Evolutionary conservation across 148 eudicot genomes (phyloP).

Genomic region (Amaranthus palmeri): DNA sequence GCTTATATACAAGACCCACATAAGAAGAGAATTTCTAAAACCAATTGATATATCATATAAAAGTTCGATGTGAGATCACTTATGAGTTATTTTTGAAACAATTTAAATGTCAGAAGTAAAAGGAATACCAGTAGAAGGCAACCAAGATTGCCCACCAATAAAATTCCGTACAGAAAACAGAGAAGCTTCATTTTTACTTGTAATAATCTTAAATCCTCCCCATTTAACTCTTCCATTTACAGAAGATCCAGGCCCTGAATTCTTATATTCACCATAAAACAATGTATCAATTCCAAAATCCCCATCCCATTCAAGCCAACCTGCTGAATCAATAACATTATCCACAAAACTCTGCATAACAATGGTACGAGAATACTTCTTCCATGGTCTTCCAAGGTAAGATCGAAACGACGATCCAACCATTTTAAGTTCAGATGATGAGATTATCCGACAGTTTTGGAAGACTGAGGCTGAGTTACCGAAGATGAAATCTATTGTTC

Average conservation of each 20-base stretch:
- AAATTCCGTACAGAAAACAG: slow-evolving; percentile 35
- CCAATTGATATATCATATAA: no score
- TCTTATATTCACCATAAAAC: slow-evolving; percentile 41
- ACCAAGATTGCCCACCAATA: slow-evolving; percentile 48
- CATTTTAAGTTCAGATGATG: slow-evolving; percentile 31
- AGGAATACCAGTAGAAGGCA: slow-evolving; percentile 51
- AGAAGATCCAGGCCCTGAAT: slow-evolving; percentile 38
- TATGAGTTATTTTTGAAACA: neutral
- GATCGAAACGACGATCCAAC: slow-evolving; percentile 23
- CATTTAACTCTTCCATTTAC: slow-evolving; percentile 34
- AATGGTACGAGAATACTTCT: slow-evolving; percentile 33
- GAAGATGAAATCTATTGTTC: slow-evolving; percentile 44
- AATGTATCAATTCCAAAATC: slow-evolving; percentile 26
- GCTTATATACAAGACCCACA: no score
- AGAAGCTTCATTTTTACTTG: slow-evolving; percentile 12
- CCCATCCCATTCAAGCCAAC: slow-evolving; percentile 46
- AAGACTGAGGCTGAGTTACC: slow-evolving; percentile 45
- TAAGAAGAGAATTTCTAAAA: no score
- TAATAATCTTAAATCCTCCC: slow-evolving; percentile 20
- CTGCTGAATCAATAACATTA: slow-evolving; percentile 20
- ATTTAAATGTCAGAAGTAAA: slow-evolving; percentile 29
- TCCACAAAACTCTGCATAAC: slow-evolving; percentile 27
- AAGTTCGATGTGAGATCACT: no score
- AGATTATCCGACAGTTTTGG: slow-evolving; percentile 29
- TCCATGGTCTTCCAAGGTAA: slow-evolving; percentile 48